Evolutionary conservation across 495 filamentous ascomycete species (phyloP).

Genomic region (Penicillium alfredii): DNA sequence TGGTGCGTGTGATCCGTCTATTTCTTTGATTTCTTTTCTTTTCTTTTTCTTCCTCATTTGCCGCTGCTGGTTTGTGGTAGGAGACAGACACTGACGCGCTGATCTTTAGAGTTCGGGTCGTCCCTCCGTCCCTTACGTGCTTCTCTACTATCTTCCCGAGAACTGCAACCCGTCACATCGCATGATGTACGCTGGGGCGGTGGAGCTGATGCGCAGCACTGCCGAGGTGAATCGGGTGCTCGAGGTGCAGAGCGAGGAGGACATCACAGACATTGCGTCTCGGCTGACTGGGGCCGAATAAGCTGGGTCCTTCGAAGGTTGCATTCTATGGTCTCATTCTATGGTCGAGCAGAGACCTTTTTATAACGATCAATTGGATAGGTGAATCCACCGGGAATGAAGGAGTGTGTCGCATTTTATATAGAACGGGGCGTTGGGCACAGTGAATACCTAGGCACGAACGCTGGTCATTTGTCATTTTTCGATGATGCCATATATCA

Average conservation of each 20-base stretch:
- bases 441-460: too few species aligned
- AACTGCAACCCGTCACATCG: slow-evolving; percentile 77
- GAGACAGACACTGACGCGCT: slow-evolving; percentile 3
- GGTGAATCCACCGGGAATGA: too few species aligned
- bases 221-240: slow-evolving; percentile 77
- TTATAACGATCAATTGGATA: too few species aligned
- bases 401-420: too few species aligned
- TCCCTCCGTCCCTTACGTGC: slow-evolving; percentile 74
- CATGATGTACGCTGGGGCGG: slow-evolving; percentile 94
- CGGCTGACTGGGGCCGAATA: slow-evolving; percentile 51
- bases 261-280: slow-evolving; percentile 66
- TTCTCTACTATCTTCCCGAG: slow-evolving; percentile 86
- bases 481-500: too few species aligned
- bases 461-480: too few species aligned
- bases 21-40: too few species aligned
- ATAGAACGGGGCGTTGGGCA: too few species aligned
- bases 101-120: slow-evolving; percentile 51
- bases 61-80: neutral
- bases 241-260: slow-evolving; percentile 70
- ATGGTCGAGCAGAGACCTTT: too few species aligned
- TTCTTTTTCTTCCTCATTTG: neutral
- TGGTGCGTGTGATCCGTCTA: neutral
- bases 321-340: neutral
- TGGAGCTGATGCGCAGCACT: slow-evolving; percentile 88
- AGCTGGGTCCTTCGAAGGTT: too few species aligned